Percentiles rank a stretch among this genome's conserved stretches.
These are phyloP conservation scores for Torulaspora indica DNA, from an alignment of 805 yeast species.

Conservation along the genomic window DNA sequence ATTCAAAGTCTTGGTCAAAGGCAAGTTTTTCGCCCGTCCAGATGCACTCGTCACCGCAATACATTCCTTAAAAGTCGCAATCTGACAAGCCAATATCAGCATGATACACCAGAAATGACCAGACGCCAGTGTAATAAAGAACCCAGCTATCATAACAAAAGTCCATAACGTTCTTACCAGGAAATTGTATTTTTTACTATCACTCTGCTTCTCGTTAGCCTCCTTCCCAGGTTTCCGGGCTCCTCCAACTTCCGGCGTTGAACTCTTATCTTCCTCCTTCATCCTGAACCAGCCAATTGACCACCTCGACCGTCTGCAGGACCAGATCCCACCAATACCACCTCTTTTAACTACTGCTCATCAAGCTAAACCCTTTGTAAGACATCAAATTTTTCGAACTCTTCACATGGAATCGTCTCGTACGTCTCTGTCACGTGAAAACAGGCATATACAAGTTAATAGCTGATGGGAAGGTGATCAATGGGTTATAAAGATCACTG, in stretches of 20 bases:
- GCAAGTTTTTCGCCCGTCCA: slow-evolving; percentile 74
- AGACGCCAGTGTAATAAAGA: slow-evolving; percentile 64
- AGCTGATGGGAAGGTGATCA: too few relatives aligned
- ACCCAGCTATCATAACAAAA: slow-evolving; percentile 76
- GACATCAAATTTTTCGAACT: slow-evolving; percentile 3
- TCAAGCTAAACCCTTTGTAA: slow-evolving; percentile 1
- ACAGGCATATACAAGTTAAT: not conserved
- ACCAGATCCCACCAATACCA: not conserved
- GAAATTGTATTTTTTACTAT: slow-evolving; percentile 41
- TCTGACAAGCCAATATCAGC: slow-evolving; percentile 67
- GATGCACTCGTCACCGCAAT: slow-evolving; percentile 79
- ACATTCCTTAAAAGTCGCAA: slow-evolving; percentile 85
- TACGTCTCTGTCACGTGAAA: slow-evolving; percentile 1
- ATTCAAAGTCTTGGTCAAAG: slow-evolving; percentile 75
- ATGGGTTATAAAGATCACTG: not conserved
- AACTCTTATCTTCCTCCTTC: slow-evolving; percentile 4
- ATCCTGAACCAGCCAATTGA: not conserved
- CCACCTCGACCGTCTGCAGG: not conserved
- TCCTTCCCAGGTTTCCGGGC: slow-evolving; percentile 2
- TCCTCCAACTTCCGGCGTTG: not conserved
- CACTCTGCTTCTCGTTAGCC: slow-evolving; percentile 11
- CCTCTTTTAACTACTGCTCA: not conserved
- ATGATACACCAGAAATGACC: slow-evolving; percentile 82
- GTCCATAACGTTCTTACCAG: slow-evolving; percentile 90
- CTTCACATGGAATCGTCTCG: slow-evolving; percentile 9